A percentile compares a stretch with the other conserved stretches of the same genome.
phyloP scores from a whole-genome alignment of 2,329 filamentous ascomycete genomes.

The Pyrenophora teres region DNA sequence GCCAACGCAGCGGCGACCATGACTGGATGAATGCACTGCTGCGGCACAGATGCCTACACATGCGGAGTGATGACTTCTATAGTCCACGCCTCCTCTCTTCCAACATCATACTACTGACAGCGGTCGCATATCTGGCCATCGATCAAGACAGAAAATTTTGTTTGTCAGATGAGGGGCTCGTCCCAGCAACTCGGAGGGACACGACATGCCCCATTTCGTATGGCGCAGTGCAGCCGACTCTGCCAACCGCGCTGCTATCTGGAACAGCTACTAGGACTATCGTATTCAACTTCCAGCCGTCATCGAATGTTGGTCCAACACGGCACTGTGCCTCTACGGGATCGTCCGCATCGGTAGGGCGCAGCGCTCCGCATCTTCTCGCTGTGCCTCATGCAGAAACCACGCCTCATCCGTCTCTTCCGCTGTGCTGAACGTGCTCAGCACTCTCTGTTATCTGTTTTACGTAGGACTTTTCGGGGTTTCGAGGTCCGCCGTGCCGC shows the following conservation, averaged over 20 bases:
- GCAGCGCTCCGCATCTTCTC: slow-evolving; percentile 4
- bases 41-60: neutral
- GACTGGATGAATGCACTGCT: neutral
- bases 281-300: neutral
- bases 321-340: slow-evolving; percentile 4
- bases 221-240: neutral
- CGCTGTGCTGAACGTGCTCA: neutral
- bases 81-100: neutral
- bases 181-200: neutral
- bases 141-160: neutral
- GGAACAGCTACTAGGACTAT: neutral
- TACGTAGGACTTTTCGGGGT: neutral
- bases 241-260: neutral
- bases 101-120: neutral
- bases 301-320: neutral
- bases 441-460: neutral
- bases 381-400: slow-evolving; percentile 8
- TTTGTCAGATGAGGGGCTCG: neutral
- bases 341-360: slow-evolving; percentile 5
- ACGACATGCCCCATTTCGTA: neutral
- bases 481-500: slow-evolving; percentile 1
- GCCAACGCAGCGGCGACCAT: neutral
- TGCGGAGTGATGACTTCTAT: too few relatives aligned
- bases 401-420: slow-evolving; percentile 5
- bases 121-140: neutral